Conservation (phyloP, 371 early-diverging fungal species). For the Neoconidiobolus thromboides region DNA sequence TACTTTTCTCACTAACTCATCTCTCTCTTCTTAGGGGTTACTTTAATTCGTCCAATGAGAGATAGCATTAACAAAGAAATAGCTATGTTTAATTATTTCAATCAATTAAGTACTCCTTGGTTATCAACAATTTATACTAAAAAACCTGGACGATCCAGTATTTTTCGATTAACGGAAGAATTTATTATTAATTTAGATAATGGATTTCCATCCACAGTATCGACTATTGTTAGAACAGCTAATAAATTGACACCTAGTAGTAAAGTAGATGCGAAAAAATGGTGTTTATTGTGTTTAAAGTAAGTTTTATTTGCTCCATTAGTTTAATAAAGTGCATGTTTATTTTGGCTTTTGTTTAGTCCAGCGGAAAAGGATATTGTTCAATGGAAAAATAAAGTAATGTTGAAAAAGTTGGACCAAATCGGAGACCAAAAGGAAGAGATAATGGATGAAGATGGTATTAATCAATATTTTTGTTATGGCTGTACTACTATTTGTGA, state of each 20-base stretch:
- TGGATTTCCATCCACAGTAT: constrained; percentile 72
- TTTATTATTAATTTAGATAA: constrained; percentile 60
- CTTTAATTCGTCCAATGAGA: constrained; percentile 57
- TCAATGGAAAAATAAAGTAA: neutral
- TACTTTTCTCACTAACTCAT: neutral
- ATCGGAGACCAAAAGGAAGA: too few relatives aligned
- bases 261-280: constrained; percentile 16
- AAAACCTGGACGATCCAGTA: constrained; percentile 23
- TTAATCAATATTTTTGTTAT: too few relatives aligned
- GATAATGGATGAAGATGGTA: too few relatives aligned
- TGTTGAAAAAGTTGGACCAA: neutral
- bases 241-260: constrained; percentile 39
- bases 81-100: constrained; percentile 41
- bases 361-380: neutral
- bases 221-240: constrained; percentile 68
- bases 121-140: constrained; percentile 20
- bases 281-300: constrained; percentile 35
- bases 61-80: constrained; percentile 65
- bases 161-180: constrained; percentile 50
- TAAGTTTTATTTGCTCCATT: constrained; percentile 10
- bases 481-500: too few relatives aligned
- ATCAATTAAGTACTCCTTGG: constrained; percentile 23
- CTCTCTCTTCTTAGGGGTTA: constrained; percentile 15
- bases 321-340: neutral
- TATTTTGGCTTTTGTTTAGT: neutral